Conservation (phyloP, 257 asterid genomes). For the Verbena officinalis region DNA sequence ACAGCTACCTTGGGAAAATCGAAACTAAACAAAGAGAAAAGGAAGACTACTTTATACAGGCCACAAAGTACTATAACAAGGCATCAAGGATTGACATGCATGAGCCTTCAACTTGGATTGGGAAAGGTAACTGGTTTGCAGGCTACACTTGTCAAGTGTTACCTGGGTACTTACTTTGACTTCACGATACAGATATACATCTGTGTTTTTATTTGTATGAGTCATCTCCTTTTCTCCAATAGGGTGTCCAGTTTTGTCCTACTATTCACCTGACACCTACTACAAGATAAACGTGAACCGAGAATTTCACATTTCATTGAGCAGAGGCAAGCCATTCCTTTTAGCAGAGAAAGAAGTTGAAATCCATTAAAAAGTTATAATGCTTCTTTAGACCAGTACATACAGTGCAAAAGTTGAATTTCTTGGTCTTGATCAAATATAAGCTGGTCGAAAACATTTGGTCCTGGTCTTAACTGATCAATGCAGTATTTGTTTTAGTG, state of each 20-base stretch:
- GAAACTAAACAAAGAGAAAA: slow-evolving; percentile 89
- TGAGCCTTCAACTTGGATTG: slow-evolving; percentile 99
- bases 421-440: slow-evolving; percentile 1
- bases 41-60: slow-evolving; percentile 90
- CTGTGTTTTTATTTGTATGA: slow-evolving; percentile 4
- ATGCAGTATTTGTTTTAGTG: neutral
- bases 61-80: slow-evolving; percentile 94
- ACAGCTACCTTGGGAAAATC: slow-evolving; percentile 87
- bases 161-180: slow-evolving; percentile 10
- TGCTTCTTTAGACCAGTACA: neutral
- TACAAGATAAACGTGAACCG: neutral
- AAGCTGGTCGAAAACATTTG: neutral
- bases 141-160: slow-evolving; percentile 16
- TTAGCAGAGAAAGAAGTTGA: slow-evolving; percentile 7
- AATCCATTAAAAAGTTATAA: neutral
- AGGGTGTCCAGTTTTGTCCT: neutral
- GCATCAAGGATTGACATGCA: slow-evolving; percentile 99
- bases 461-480: neutral
- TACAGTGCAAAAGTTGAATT: neutral
- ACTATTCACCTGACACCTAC: slow-evolving; percentile 10
- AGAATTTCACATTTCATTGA: neutral
- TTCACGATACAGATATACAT: slow-evolving; percentile 12
- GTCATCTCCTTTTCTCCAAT: neutral
- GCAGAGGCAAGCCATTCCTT: neutral
- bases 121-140: slow-evolving; percentile 67